phyloP scores from a whole-genome alignment of 1,284 basidiomycete species.

The Leccinum huronense region DNA sequence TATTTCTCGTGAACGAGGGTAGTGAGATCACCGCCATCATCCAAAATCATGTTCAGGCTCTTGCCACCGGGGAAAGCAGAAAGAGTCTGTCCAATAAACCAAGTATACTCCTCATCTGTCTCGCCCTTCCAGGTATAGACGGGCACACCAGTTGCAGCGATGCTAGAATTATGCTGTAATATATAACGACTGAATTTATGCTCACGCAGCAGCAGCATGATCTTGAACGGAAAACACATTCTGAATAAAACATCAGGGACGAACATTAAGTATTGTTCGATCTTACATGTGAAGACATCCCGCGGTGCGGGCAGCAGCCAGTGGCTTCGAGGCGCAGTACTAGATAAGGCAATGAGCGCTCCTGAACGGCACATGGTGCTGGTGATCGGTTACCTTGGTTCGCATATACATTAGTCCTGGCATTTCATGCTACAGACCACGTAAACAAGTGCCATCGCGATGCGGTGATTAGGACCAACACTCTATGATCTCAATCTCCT shows the following conservation, averaged over 20 bases:
- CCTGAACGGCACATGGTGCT: neutral
- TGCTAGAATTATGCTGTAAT: constrained; percentile 44
- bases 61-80: constrained; percentile 78
- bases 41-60: constrained; percentile 98
- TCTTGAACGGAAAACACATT: constrained; percentile 99
- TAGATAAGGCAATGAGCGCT: constrained; percentile 37
- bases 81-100: constrained; percentile 98
- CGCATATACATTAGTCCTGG: constrained; percentile 92
- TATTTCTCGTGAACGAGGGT: constrained; percentile 93
- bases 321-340: constrained; percentile 82
- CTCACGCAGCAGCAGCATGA: constrained; percentile 94
- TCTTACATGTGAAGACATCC: constrained; percentile 95
- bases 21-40: constrained; percentile 98
- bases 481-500: constrained; percentile 98
- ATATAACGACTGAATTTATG: constrained; percentile 22
- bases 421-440: constrained; percentile 72
- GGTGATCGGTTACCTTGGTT: constrained; percentile 56
- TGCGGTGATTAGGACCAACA: constrained; percentile 38
- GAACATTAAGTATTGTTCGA: neutral
- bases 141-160: constrained; percentile 96
- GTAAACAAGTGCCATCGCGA: constrained; percentile 20
- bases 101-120: constrained; percentile 98
- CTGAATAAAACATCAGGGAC: constrained; percentile 39
- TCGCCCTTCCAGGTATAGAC: constrained; percentile 99
- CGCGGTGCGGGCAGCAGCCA: constrained; percentile 95